phyloP scores from a whole-genome alignment of 2,329 filamentous ascomycete species.

The Aplosporella prunicola region DNA sequence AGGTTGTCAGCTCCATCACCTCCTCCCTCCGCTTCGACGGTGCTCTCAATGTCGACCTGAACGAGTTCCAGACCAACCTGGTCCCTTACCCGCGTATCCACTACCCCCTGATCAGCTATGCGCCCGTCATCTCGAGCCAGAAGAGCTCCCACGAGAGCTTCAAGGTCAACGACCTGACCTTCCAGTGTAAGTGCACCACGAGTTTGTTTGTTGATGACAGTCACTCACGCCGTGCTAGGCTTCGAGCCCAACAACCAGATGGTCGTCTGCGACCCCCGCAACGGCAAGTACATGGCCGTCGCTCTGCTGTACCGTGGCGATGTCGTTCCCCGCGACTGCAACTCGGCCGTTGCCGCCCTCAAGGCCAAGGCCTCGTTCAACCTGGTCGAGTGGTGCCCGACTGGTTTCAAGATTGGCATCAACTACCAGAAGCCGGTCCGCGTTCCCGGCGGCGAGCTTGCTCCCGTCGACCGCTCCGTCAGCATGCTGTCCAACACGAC shows the following conservation, averaged over 20 bases:
- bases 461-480: slow-evolving; percentile 95
- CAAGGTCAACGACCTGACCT: slow-evolving; percentile 69
- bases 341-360: slow-evolving; percentile 84
- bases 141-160: slow-evolving; percentile 96
- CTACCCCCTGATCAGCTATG: slow-evolving; percentile 96
- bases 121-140: slow-evolving; percentile 85
- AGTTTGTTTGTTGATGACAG: not conserved
- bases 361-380: slow-evolving; percentile 99
- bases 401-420: slow-evolving; percentile 99
- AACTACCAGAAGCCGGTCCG: slow-evolving; percentile 97
- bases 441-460: slow-evolving; percentile 93
- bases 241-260: slow-evolving; percentile 99
- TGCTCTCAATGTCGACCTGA: slow-evolving; percentile 96
- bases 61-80: slow-evolving; percentile 99
- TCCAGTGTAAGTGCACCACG: slow-evolving; percentile 52
- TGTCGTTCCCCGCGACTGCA: slow-evolving; percentile 91
- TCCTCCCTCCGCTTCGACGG: slow-evolving; percentile 97
- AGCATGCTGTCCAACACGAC: slow-evolving; percentile 99
- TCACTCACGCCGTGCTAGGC: slow-evolving; percentile 79
- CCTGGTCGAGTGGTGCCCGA: slow-evolving; percentile 99
- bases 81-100: slow-evolving; percentile 98
- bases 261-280: slow-evolving; percentile 98
- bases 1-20: slow-evolving; percentile 98
- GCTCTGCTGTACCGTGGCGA: slow-evolving; percentile 97
- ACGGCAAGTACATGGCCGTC: slow-evolving; percentile 99